Conservation (phyloP, 179 eudicot species). For the Heliamphora ciliata region DNA sequence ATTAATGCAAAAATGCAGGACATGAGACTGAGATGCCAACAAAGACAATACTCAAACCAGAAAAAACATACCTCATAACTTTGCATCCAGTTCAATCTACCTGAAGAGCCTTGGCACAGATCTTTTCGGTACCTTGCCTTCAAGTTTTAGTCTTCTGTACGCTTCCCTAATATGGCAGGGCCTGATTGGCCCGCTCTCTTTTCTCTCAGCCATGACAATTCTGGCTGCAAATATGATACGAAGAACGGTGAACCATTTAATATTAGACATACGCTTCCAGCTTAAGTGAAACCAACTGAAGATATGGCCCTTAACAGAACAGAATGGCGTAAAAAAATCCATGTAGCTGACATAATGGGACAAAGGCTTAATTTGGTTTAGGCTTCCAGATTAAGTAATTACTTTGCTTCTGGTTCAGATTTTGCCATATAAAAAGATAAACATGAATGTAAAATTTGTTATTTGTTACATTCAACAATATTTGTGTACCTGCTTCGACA, state of each 20-base stretch:
- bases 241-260: neutral
- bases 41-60: neutral
- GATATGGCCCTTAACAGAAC: too few species aligned
- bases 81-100: conserved; percentile 25
- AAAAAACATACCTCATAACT: neutral
- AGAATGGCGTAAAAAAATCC: too few species aligned
- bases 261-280: neutral
- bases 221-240: conserved; percentile 46
- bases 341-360: too few species aligned
- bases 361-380: too few species aligned
- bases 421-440: neutral
- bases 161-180: conserved; percentile 94
- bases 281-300: neutral
- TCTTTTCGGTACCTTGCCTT: conserved; percentile 82
- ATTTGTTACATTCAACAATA: neutral
- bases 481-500: conserved; percentile 64
- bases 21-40: neutral
- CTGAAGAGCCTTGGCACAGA: conserved; percentile 84
- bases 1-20: neutral
- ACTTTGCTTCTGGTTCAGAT: neutral
- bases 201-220: conserved; percentile 76
- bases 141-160: conserved; percentile 76
- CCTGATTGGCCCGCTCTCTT: conserved; percentile 77
- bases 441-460: conserved; percentile 5
- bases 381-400: too few species aligned